phyloP scores from a whole-genome alignment of 129 eudicot genomes.

The Deinandra increscens region DNA sequence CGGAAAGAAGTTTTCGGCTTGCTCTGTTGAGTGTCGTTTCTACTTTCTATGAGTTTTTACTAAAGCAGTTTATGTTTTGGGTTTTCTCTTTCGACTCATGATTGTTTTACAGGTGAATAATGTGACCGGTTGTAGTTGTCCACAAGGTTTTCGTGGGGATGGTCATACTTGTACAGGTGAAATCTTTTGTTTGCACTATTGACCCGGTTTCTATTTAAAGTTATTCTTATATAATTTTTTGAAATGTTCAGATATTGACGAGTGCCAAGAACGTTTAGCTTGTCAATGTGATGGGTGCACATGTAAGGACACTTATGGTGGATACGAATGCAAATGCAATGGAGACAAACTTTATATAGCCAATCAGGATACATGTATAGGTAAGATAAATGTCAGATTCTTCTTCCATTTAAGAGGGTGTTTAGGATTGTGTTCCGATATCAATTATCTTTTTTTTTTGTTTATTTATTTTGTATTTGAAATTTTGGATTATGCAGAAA shows the following conservation, averaged over 20 bases:
- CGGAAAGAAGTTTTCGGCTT: slow-evolving; percentile 69
- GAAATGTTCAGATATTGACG: slow-evolving; percentile 51
- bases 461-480: neutral
- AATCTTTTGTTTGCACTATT: neutral
- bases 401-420: too few species aligned
- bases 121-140: slow-evolving; percentile 76
- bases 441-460: too few species aligned
- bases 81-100: neutral
- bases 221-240: neutral
- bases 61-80: neutral
- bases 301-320: slow-evolving; percentile 86
- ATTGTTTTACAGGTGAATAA: slow-evolving; percentile 50
- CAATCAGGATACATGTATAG: slow-evolving; percentile 88
- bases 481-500: slow-evolving; percentile 44
- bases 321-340: slow-evolving; percentile 75
- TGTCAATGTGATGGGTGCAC: slow-evolving; percentile 80
- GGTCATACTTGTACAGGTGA: slow-evolving; percentile 77
- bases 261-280: slow-evolving; percentile 61
- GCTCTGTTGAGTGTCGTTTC: slow-evolving; percentile 54
- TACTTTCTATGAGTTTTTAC: neutral
- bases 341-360: slow-evolving; percentile 70
- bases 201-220: neutral
- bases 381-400: slow-evolving; percentile 36
- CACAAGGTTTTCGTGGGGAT: slow-evolving; percentile 80
- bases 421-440: too few species aligned